Percentiles rank a stretch among this genome's conserved stretches.
Conservation (phyloP, 2,329 filamentous ascomycete genomes). For the Zymoseptoria tritici region DNA sequence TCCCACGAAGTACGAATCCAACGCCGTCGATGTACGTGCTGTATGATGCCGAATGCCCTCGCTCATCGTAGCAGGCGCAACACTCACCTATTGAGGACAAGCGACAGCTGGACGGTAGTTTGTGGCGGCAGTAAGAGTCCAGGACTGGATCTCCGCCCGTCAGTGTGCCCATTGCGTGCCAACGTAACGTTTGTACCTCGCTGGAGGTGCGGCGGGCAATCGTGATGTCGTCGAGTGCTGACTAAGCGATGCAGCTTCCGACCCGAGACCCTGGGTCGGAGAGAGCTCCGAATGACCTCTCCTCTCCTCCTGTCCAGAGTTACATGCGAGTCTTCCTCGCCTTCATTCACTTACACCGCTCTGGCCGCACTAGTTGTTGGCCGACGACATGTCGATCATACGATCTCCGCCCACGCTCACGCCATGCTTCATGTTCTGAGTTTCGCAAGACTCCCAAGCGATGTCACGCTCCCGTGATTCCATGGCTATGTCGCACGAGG, state of each 20-base stretch:
- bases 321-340: background rate
- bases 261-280: too few species aligned
- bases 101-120: slow-evolving; percentile 27
- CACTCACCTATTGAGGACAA: slow-evolving; percentile 25
- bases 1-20: slow-evolving; percentile 43
- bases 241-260: background rate
- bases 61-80: slow-evolving; percentile 28
- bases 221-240: background rate
- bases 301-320: background rate
- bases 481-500: background rate
- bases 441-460: background rate
- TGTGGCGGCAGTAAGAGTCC: slow-evolving; percentile 26
- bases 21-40: slow-evolving; percentile 44
- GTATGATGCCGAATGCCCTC: slow-evolving; percentile 37
- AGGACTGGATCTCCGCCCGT: slow-evolving; percentile 23
- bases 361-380: background rate
- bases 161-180: slow-evolving; percentile 24
- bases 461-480: background rate
- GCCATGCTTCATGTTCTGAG: background rate
- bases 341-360: background rate
- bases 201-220: background rate
- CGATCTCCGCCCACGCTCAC: background rate
- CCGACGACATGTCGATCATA: background rate
- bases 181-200: background rate
- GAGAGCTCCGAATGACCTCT: background rate